Base-by-base conservation (phyloP, 768 basidiomycete species). In the Pholiota conissans region DNA sequence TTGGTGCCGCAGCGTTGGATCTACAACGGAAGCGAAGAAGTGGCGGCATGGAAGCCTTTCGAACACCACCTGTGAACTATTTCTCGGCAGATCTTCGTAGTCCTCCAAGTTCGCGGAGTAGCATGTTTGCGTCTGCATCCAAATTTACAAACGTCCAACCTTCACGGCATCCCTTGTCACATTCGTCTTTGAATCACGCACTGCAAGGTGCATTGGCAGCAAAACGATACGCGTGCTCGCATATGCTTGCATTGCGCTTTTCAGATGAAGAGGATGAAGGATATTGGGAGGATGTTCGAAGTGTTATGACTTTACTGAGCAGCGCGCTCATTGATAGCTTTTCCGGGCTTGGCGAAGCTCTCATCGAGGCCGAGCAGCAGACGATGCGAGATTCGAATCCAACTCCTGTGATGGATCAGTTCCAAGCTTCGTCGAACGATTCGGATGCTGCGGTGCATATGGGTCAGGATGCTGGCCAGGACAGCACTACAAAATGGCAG, bases 261-360 rank as follows among this genome's bases (percentile, higher is more conserved):
- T 66, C 61, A 40, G 86, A 87, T 46, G 84, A 83, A 48, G 89
- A 86, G 30, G 89, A 90, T 60, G 86, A 87, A 50, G 76, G 79
- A 5, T 94, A 94, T 63, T 94, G 91, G 91, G 91, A 93, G 63
- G 87, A 93, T 63, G 90, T 90, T 27, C 80, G 87, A 13, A 84
- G 86, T 26, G 84, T 94, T 49, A 86, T 92, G 78, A 77, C 76
- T 11, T 68, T 93, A 11, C 70, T 93, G 58, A 87, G 86, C 7
- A 84, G 78, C 37, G 80, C 89, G 8, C 76, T 93, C 30, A 76
- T 77, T 2, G 90, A 92, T 61, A 81, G 87, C 2, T 79, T 86
- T 1, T 74, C 84, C 7, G 73, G 86, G 26, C 76, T 94, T 4
- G 70, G 77, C 0, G 85, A 85, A 32, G 87, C 85, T 1, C 73